Evolutionary conservation across 208 protist species (phyloP), one percentile per base, ranked within the genome.

Genomic region (Naegleria fowleri): DNA sequence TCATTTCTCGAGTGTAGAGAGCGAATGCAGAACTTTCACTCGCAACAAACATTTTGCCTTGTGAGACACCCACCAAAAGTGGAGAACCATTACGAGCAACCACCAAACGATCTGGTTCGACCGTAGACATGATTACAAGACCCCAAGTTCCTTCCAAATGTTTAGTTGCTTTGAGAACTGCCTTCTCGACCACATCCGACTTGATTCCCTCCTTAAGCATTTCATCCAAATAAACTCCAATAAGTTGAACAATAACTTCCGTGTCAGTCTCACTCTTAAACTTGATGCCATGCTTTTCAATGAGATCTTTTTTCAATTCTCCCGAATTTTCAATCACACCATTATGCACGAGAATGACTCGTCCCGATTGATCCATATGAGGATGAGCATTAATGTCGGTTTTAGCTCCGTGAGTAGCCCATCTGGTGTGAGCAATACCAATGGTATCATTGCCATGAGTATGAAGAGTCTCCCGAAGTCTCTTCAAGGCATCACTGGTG

Each of bases 381-480:
- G 98, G 98, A 91, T 98, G 98, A 87, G 96, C 96, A 93, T 99
- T 99, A n/a, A 88, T n/a, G 89, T 96, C 95, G 41, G 93, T 96
- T 13, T 98, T 97, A 33, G 91, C 93, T 48, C 98, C 98, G 94
- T 99, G 97, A 13, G 98, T 99, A 11, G 98, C 98, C 98, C 98
- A 99, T 90, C 98, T 95, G 3, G 98, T 99, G 94, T 99, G 97
- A 6, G 96, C 97, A 88, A 99, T 97, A 43, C 96, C 97, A 43
- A 96, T 86, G 91, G 96, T 94, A 91, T 85, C 29, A 15, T 55
- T n/a, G 15, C 22, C 51, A 48, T 92, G 90, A 19, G 22, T 51
- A 33, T 88, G 52, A 36, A 39, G 4, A 29, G 58, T 40, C 11
- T 86, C 33, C 6, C 15, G 2, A 2, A 90, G 33, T 16, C 19